Evolutionary conservation across 768 basidiomycete species (phyloP).

Genomic region (Leccinum fibrillosum): DNA sequence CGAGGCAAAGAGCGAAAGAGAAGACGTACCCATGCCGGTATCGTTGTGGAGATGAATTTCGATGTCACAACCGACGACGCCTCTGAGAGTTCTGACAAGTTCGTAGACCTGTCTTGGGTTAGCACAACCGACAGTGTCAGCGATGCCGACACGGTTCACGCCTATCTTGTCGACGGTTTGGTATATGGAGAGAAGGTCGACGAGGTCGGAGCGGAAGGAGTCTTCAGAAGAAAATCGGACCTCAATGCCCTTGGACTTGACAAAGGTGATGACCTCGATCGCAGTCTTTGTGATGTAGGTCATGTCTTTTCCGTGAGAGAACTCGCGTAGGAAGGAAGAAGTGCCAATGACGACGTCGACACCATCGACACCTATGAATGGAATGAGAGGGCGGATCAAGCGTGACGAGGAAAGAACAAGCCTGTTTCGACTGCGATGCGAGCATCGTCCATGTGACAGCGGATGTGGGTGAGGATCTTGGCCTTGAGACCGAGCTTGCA

Average conservation of each 20-base stretch:
- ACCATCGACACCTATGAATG: conserved; percentile 81
- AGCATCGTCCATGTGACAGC: conserved; percentile 99
- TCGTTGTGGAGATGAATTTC: conserved; percentile 99
- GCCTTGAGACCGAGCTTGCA: conserved; percentile 97
- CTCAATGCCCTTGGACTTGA: conserved; percentile 99
- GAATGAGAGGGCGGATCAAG: neutral
- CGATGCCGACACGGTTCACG: conserved; percentile 97
- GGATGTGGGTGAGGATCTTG: conserved; percentile 98
- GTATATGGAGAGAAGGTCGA: conserved; percentile 97
- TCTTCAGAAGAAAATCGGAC: conserved; percentile 99
- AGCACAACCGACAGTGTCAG: conserved; percentile 98
- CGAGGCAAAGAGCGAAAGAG: neutral
- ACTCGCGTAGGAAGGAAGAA: conserved; percentile 97
- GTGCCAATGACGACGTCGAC: conserved; percentile 99
- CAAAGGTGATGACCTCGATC: conserved; percentile 97
- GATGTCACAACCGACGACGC: conserved; percentile 96
- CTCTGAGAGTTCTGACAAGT: conserved; percentile 90
- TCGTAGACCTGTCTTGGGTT: conserved; percentile 99
- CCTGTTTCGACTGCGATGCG: conserved; percentile 98
- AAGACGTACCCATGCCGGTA: conserved; percentile 81
- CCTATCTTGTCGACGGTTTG: conserved; percentile 99
- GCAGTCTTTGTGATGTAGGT: conserved; percentile 98
- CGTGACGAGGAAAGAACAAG: conserved; percentile 29
- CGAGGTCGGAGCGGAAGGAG: conserved; percentile 98
- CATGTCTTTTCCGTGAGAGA: conserved; percentile 99